phyloP scores from a whole-genome alignment of 2,329 filamentous ascomycete species.

The Monosporascus sp. region DNA sequence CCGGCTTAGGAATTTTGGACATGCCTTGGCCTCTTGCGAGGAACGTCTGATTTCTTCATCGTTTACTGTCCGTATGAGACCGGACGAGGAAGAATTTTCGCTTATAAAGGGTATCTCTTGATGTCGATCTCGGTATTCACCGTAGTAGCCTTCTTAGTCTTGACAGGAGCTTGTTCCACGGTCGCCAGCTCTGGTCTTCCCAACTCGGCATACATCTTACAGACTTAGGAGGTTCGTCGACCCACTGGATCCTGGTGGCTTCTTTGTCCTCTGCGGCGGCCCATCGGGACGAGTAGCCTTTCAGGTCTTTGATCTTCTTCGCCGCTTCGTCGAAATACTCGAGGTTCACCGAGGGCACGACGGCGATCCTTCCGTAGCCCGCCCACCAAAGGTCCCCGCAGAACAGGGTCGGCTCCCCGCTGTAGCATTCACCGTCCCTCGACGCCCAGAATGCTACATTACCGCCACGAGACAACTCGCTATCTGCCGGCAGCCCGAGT shows the following conservation, averaged over 20 bases:
- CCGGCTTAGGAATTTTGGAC: too few species aligned
- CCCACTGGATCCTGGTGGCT: slow-evolving; percentile 37
- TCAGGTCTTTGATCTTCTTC: slow-evolving; percentile 40
- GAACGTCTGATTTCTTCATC: too few species aligned
- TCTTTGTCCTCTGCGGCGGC: slow-evolving; percentile 21
- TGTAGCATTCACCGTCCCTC: slow-evolving; percentile 40
- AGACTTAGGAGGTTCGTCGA: slow-evolving; percentile 34
- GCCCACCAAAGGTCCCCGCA: slow-evolving; percentile 51
- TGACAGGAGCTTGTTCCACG: slow-evolving; percentile 31
- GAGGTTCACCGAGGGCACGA: slow-evolving; percentile 50
- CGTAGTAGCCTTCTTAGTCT: too few species aligned
- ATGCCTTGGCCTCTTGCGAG: too few species aligned
- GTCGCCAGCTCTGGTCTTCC: slow-evolving; percentile 34
- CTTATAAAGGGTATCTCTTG: too few species aligned
- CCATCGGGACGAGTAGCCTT: slow-evolving; percentile 41
- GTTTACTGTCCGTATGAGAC: too few species aligned
- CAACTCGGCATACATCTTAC: slow-evolving; percentile 44
- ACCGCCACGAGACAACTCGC: not conserved
- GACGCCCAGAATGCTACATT: slow-evolving; percentile 40
- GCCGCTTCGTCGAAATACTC: slow-evolving; percentile 45
- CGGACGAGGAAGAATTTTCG: too few species aligned
- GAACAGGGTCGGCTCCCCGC: slow-evolving; percentile 51
- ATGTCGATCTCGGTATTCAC: too few species aligned
- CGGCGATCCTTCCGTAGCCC: slow-evolving; percentile 47
- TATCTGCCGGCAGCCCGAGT: slow-evolving; percentile 16